Percentiles rank a stretch among this genome's conserved stretches.
These are phyloP conservation scores for Aspergillus sergii DNA, from an alignment of 2,329 filamentous ascomycete genomes.

Conservation along the genomic window DNA sequence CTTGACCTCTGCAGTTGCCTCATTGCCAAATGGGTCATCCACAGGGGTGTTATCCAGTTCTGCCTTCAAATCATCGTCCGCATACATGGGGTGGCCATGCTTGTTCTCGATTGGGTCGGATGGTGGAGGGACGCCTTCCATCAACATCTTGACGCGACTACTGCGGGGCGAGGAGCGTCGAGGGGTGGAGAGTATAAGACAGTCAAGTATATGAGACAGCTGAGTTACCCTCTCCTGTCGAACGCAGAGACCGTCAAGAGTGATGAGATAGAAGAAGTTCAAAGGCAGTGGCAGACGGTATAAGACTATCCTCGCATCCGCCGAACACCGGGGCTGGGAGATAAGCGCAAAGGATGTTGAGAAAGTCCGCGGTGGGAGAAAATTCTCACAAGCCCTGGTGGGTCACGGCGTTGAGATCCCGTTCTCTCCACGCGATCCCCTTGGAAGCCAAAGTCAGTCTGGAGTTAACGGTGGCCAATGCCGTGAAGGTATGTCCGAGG, in stretches of 20 bases:
- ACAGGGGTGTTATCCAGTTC: conserved; percentile 8
- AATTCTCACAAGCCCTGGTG: conserved; percentile 5
- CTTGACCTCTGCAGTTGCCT: conserved; percentile 43
- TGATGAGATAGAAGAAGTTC: not conserved
- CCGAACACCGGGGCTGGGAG: not conserved
- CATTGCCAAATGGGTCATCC: conserved; percentile 36
- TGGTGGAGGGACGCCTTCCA: conserved; percentile 13
- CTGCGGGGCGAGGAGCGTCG: not conserved
- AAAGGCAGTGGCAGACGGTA: not conserved
- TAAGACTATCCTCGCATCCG: not conserved
- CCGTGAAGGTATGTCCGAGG: not conserved
- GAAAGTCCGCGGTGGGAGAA: conserved; percentile 3
- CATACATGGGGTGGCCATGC: conserved; percentile 9
- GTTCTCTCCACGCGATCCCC: conserved; percentile 3
- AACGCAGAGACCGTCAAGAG: not conserved
- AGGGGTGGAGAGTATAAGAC: not conserved
- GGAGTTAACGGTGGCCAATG: conserved; percentile 2
- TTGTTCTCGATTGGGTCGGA: conserved; percentile 18
- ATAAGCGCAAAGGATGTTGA: not conserved
- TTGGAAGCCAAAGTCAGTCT: not conserved
- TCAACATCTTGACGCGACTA: conserved; percentile 5
- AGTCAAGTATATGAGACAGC: not conserved
- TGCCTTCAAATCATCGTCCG: conserved; percentile 20
- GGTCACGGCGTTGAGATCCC: conserved; percentile 4
- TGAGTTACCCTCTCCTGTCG: not conserved